Evolutionary conservation across 75 land plant genomes (phyloP), one percentile per base, ranked within the genome.

Genomic region (Cupressus sempervirens): DNA sequence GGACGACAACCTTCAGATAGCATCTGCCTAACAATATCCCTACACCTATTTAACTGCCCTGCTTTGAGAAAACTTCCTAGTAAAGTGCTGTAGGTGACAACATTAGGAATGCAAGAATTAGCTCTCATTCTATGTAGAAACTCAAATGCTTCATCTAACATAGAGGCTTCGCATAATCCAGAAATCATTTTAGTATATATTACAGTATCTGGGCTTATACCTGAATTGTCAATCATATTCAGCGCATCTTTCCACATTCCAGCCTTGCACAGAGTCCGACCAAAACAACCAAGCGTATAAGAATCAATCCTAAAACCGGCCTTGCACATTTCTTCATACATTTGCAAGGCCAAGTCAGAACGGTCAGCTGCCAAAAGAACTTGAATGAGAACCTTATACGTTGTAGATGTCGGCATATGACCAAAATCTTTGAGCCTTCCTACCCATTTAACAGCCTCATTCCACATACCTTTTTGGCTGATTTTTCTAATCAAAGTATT

Each of bases 351-450:
- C 10, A 93, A 85, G 46, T 92, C 92, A 67, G 91, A 80, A 73
- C 80, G 45, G 10, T 86, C 89, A 1, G 92, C 93, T 38, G 54
- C 85, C 53, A 90, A 76, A 79, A 91, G 88, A 53, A 86, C 94
- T 35, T 77, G 88, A 86, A 93, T 68, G 80, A 94, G 86, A 5
- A 90, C 91, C 89, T 85, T 87, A 72, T 94, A 93, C n/a, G 93
- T 93, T n/a, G 70, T 32, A 62, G 85, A 83, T 9, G 94, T 80
- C 0, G 94, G 91, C 84, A 81, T 90, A 75, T 90, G 91, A 35
- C 94, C 94, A 68, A 88, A 89, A 53, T 94, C 88, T 86, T 94
- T 94, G n/a, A 93, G 88, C 90, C 92, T 92, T 32, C 94, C 93
- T 7, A 94, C 77, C 89, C 91, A 94, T 76, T 90, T 91, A 52